A percentile compares a stretch with the other conserved stretches of the same genome.
phyloP scores from a whole-genome alignment of 805 yeast genomes.

The Wickerhamomyces mucosus region DNA sequence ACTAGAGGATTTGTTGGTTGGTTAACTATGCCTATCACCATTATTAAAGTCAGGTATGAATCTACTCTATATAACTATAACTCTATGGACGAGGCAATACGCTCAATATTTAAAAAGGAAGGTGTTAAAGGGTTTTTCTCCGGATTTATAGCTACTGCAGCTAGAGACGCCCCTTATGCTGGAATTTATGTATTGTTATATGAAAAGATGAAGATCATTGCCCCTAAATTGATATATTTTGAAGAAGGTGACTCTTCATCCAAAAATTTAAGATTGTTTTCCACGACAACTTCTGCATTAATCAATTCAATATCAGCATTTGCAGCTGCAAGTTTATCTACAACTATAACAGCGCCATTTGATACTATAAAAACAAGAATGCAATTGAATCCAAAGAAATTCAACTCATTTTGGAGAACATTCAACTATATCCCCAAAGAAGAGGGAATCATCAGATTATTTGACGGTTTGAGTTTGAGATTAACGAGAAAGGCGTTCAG shows the following conservation, averaged over 20 bases:
- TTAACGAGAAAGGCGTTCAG: slow-evolving; percentile 79
- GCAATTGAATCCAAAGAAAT: slow-evolving; percentile 55
- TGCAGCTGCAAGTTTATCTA: slow-evolving; percentile 67
- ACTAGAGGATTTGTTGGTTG: slow-evolving; percentile 79
- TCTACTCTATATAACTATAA: slow-evolving; percentile 65
- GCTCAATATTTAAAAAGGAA: slow-evolving; percentile 41
- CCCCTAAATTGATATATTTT: slow-evolving; percentile 32
- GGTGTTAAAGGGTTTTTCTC: slow-evolving; percentile 67
- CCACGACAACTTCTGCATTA: slow-evolving; percentile 36
- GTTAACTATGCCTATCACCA: slow-evolving; percentile 89
- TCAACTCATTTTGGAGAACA: slow-evolving; percentile 34
- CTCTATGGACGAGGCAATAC: slow-evolving; percentile 52
- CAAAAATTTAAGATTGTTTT: slow-evolving; percentile 11
- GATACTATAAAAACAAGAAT: slow-evolving; percentile 89
- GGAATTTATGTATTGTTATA: slow-evolving; percentile 84
- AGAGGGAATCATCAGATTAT: slow-evolving; percentile 48
- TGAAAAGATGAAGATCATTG: slow-evolving; percentile 55
- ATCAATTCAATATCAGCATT: slow-evolving; percentile 74
- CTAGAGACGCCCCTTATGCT: slow-evolving; percentile 94
- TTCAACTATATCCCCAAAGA: slow-evolving; percentile 26
- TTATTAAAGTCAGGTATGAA: slow-evolving; percentile 83
- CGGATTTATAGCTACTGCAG: slow-evolving; percentile 81
- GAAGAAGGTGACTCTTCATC: slow-evolving; percentile 1
- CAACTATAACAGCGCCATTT: slow-evolving; percentile 87
- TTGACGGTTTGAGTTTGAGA: slow-evolving; percentile 78